Percentiles rank a stretch among this genome's conserved stretches.
Evolutionary conservation across 306 rosid genomes (phyloP).

Genomic region (Lathyrus oleraceus): DNA sequence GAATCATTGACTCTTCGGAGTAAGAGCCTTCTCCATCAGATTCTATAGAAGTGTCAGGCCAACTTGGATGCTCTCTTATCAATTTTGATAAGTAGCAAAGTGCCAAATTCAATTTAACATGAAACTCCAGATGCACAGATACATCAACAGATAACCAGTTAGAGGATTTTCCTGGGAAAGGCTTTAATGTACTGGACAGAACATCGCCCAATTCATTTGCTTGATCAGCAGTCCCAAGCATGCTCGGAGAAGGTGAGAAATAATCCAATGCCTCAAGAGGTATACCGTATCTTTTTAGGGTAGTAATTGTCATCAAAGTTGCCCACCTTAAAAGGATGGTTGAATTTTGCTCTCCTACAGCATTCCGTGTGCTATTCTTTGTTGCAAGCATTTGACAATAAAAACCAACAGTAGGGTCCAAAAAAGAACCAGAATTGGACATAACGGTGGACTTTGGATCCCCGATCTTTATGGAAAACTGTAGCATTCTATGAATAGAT

Average conservation of each 20-base stretch:
- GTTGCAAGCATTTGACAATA: too few relatives aligned
- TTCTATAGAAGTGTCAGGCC: slow-evolving; percentile 50
- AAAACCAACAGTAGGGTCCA: too few relatives aligned
- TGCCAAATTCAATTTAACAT: slow-evolving; percentile 76
- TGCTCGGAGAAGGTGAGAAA: slow-evolving; percentile 57
- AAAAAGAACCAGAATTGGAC: too few relatives aligned
- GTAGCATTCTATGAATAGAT: slow-evolving; percentile 68
- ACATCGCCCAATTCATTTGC: too few relatives aligned
- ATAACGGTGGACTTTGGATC: too few relatives aligned
- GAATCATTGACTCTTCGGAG: slow-evolving; percentile 46
- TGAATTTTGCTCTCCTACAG: too few relatives aligned
- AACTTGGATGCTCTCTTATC: slow-evolving; percentile 83
- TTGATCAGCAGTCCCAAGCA: slow-evolving; percentile 59
- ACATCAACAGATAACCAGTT: too few relatives aligned
- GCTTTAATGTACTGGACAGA: too few relatives aligned
- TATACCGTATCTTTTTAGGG: slow-evolving; percentile 79
- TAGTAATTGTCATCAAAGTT: slow-evolving; percentile 69
- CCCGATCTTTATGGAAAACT: slow-evolving; percentile 48
- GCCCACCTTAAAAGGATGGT: too few relatives aligned
- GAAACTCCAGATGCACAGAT: too few relatives aligned
- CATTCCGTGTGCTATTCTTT: too few relatives aligned
- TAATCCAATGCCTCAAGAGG: slow-evolving; percentile 89
- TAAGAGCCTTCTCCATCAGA: slow-evolving; percentile 35
- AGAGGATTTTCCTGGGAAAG: too few relatives aligned
- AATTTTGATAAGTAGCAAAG: slow-evolving; percentile 69